These are phyloP conservation scores for Fusarium nisikadoi DNA, from an alignment of 2,329 filamentous ascomycete species.

Conservation along the genomic window DNA sequence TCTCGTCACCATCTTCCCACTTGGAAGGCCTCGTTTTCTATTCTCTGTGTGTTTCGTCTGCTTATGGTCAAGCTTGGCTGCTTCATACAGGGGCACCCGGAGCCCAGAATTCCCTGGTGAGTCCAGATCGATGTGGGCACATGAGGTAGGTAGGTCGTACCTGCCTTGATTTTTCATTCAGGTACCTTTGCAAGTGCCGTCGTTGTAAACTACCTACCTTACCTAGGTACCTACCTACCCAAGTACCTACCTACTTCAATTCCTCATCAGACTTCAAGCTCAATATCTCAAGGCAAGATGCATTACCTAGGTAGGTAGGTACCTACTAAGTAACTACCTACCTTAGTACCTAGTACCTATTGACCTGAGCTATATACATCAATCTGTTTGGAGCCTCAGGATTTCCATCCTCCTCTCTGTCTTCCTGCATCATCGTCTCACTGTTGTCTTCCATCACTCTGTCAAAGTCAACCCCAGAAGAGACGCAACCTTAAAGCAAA, in stretches of 20 bases:
- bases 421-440: constrained; percentile 1
- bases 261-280: background rate
- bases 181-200: constrained; percentile 16
- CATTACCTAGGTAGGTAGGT: background rate
- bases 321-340: too few species aligned
- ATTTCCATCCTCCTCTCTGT: constrained; percentile 20
- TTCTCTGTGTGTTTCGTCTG: background rate
- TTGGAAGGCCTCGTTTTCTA: constrained; percentile 36
- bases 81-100: constrained; percentile 14
- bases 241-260: constrained; percentile 1
- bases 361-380: background rate
- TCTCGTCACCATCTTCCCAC: constrained; percentile 28
- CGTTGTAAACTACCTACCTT: background rate
- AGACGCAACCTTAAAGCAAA: background rate
- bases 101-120: constrained; percentile 1
- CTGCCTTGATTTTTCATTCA: constrained; percentile 1
- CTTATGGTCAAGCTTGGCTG: background rate
- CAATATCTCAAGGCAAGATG: background rate
- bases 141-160: background rate
- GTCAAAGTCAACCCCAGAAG: background rate
- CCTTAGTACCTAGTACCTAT: too few species aligned
- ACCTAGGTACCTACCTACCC: too few species aligned
- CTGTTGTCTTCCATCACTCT: constrained; percentile 5
- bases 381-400: constrained; percentile 24
- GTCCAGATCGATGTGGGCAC: constrained; percentile 3